Evolutionary conservation across 2,329 filamentous ascomycete species (phyloP).

Genomic region (Aspergillus sp.): DNA sequence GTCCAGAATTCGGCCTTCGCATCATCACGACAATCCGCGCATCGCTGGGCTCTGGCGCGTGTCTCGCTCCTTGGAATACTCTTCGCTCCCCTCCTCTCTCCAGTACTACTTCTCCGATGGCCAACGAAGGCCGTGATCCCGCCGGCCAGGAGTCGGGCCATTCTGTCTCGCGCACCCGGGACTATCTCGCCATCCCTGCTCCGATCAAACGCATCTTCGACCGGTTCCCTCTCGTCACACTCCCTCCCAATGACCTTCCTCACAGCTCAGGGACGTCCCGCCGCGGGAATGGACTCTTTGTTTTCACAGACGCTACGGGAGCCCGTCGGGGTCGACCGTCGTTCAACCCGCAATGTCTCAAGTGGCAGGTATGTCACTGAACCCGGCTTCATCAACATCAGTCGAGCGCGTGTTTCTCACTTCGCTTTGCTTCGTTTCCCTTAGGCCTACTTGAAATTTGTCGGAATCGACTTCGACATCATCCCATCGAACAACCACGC

Average conservation of each 20-base stretch:
- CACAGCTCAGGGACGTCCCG: slow-evolving; percentile 53
- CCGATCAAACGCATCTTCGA: slow-evolving; percentile 83
- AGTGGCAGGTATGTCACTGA: slow-evolving; percentile 74
- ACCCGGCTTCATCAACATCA: neutral
- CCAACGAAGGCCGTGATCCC: slow-evolving; percentile 25
- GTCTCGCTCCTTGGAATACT: neutral
- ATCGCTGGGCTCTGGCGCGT: neutral
- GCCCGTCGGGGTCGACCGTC: slow-evolving; percentile 65
- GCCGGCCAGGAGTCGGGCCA: slow-evolving; percentile 25
- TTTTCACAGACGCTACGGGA: slow-evolving; percentile 70
- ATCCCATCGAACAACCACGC: slow-evolving; percentile 86
- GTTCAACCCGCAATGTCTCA: slow-evolving; percentile 89
- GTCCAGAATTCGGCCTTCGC: neutral
- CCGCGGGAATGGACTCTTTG: slow-evolving; percentile 63
- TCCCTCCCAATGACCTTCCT: slow-evolving; percentile 74
- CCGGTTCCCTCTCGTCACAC: slow-evolving; percentile 73
- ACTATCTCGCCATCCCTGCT: slow-evolving; percentile 54
- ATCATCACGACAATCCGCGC: neutral
- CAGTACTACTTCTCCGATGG: slow-evolving; percentile 21
- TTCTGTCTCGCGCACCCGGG: slow-evolving; percentile 21
- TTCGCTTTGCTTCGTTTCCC: neutral
- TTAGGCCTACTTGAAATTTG: slow-evolving; percentile 80
- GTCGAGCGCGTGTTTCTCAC: slow-evolving; percentile 1
- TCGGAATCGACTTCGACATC: slow-evolving; percentile 65
- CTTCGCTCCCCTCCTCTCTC: neutral